Base-by-base conservation (phyloP, 2,329 filamentous ascomycete genomes). In the Pyrenochaeta sp. region DNA sequence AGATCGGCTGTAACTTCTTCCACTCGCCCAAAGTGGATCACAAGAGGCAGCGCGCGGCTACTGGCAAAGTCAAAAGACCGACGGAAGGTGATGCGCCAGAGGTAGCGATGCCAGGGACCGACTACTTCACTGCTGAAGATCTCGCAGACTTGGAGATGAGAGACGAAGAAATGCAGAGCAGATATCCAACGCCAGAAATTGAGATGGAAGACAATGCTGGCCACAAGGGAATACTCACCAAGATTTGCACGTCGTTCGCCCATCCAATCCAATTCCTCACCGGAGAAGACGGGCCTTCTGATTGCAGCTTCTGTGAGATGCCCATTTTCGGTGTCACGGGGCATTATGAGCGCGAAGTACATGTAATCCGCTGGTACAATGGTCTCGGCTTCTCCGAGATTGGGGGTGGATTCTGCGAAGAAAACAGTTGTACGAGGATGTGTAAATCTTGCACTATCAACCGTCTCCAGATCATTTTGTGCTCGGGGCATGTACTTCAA, bases 271-370 rank as follows among this genome's bases (percentile, higher is more conserved):
- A 56, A 3, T 79, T 80, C 49, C 51, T 61, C 20, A 35, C 32
- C 6, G 0, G 15, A 2, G 14, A 37, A 3, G 10, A 36, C 0
- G 50, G 63, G 10, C 43, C 54, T 4, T 21, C 36, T 1, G 51
- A 58, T 20, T 82, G 79, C 58, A 71, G 76, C 52, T 82, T 77
- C 67, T 82, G 79, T 54, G 55, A 71, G 2, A 63, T 77, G 12
- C 71, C 75, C 11, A 45, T 63, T 0, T 81, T 79, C 40, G 74
- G 76, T 1, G 67, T 82, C 7, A 49, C 76, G 0, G 79, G 80
- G 1, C 64, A 76, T 2, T 75, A 72, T 1, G 64, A 70, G 45
- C 58, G 60, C 15, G 57, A 69, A 29, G 69, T 77, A 0, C 64
- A 75, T 40, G 71, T 78, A 1, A 65, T 77, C 3, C 58, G 70